phyloP scores from a whole-genome alignment of 768 basidiomycete species.

The Lyophyllum shimeji region DNA sequence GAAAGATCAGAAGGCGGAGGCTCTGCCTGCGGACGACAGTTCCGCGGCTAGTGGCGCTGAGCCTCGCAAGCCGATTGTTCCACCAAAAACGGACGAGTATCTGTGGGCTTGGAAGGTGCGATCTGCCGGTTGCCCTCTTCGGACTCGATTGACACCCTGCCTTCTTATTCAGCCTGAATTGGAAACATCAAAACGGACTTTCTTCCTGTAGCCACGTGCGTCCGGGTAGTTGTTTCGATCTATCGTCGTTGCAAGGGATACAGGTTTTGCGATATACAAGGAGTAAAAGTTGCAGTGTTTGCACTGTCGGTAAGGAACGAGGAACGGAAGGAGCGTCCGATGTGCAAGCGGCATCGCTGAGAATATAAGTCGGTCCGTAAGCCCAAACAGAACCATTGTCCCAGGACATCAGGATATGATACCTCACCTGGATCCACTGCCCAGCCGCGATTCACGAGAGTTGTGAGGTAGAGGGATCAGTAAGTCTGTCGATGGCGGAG shows the following conservation, averaged over 20 bases:
- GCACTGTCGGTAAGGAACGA: background rate
- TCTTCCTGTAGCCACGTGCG: constrained; percentile 66
- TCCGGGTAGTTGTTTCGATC: background rate
- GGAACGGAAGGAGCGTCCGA: background rate
- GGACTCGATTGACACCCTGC: constrained; percentile 6
- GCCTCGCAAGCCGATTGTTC: constrained; percentile 36
- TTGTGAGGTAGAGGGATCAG: constrained; percentile 14
- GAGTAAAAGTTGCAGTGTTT: background rate
- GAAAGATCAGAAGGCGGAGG: constrained; percentile 22
- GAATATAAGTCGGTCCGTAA: background rate
- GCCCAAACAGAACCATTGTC: background rate
- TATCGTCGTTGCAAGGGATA: background rate
- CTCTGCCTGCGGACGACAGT: constrained; percentile 14
- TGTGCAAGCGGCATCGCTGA: background rate
- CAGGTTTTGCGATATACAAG: background rate
- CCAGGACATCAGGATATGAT: background rate
- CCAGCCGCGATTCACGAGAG: background rate
- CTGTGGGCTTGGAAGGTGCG: constrained; percentile 90
- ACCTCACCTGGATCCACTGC: background rate
- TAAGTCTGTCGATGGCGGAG: constrained; percentile 15
- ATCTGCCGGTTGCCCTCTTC: constrained; percentile 19
- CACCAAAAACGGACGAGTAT: constrained; percentile 73
- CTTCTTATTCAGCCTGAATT: constrained; percentile 71
- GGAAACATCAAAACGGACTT: constrained; percentile 86
- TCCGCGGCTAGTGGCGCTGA: constrained; percentile 20